Percentiles rank a stretch among this genome's conserved stretches.
phyloP scores from a whole-genome alignment of 2,329 filamentous ascomycete genomes.

The Phyllosticta capitalensis region DNA sequence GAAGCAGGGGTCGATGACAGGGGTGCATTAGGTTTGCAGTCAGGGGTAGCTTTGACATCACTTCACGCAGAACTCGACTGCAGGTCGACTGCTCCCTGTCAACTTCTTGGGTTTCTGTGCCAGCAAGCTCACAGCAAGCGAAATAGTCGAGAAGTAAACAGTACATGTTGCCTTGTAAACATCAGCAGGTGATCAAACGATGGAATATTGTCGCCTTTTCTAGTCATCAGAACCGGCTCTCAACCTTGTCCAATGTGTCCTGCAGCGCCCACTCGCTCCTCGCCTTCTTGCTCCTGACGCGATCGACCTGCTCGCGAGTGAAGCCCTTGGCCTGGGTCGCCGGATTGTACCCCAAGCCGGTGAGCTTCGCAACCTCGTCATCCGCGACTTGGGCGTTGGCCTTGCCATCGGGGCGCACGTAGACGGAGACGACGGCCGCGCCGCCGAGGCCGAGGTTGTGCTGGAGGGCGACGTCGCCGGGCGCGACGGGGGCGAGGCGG shows the following conservation, averaged over 20 bases:
- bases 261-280: constrained; percentile 64
- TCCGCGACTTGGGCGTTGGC: constrained; percentile 51
- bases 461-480: constrained; percentile 58
- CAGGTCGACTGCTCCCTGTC: too few relatives aligned
- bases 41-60: too few relatives aligned
- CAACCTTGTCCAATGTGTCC: constrained; percentile 65
- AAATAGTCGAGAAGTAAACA: too few relatives aligned
- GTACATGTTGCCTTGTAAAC: too few relatives aligned
- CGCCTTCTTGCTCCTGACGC: constrained; percentile 59
- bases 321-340: constrained; percentile 84
- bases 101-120: too few relatives aligned
- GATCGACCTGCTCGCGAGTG: constrained; percentile 63
- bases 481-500: constrained; percentile 57
- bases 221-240: constrained; percentile 50
- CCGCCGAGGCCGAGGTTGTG: constrained; percentile 91
- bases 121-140: too few relatives aligned
- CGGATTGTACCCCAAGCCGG: constrained; percentile 78
- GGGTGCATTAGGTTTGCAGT: too few relatives aligned
- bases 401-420: constrained; percentile 71
- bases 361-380: constrained; percentile 55
- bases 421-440: constrained; percentile 82
- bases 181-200: too few relatives aligned
- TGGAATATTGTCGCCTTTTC: too few relatives aligned
- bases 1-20: too few relatives aligned
- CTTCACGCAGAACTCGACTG: too few relatives aligned